Conservation (phyloP, 495 filamentous ascomycete genomes). For the Penicillium ucsense region DNA sequence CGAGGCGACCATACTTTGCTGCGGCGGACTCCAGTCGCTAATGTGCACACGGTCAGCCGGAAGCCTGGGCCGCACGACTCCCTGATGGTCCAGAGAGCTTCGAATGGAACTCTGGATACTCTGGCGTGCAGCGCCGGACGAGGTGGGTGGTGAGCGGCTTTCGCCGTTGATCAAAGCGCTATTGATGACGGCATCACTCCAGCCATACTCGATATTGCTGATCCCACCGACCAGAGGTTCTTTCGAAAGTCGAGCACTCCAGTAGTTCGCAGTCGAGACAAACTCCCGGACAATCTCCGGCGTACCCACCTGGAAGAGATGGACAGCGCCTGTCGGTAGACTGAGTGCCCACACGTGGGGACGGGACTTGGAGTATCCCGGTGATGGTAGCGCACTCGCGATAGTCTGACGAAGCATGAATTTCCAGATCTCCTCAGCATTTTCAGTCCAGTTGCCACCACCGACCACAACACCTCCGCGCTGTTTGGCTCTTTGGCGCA, state of each 20-base stretch:
- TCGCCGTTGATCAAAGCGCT: constrained; percentile 51
- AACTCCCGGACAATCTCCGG: constrained; percentile 92
- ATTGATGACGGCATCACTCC: constrained; percentile 85
- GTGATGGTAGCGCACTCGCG: constrained; percentile 78
- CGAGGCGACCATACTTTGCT: constrained; percentile 78
- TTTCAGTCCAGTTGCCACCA: constrained; percentile 95
- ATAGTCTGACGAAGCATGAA: constrained; percentile 90
- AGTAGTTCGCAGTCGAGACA: constrained; percentile 92
- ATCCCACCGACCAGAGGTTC: constrained; percentile 85
- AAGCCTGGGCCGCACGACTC: constrained; percentile 53
- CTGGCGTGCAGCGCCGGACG: constrained; percentile 37
- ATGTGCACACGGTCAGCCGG: constrained; percentile 82
- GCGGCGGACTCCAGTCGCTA: constrained; percentile 88
- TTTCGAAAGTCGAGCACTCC: constrained; percentile 88
- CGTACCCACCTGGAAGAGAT: constrained; percentile 95
- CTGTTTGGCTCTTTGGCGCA: constrained; percentile 57
- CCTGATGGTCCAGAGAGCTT: constrained; percentile 57
- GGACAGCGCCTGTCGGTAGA: constrained; percentile 84
- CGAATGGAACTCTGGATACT: constrained; percentile 65
- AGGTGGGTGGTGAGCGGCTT: constrained; percentile 29
- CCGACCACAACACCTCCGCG: constrained; percentile 65
- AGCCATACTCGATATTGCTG: constrained; percentile 96
- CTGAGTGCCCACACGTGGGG: constrained; percentile 95
- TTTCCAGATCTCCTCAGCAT: constrained; percentile 74
- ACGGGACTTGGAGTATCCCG: constrained; percentile 83